Evolutionary conservation across 352 stramenopile species (phyloP).

Genomic region (Phytophthora fragariaefolia): DNA sequence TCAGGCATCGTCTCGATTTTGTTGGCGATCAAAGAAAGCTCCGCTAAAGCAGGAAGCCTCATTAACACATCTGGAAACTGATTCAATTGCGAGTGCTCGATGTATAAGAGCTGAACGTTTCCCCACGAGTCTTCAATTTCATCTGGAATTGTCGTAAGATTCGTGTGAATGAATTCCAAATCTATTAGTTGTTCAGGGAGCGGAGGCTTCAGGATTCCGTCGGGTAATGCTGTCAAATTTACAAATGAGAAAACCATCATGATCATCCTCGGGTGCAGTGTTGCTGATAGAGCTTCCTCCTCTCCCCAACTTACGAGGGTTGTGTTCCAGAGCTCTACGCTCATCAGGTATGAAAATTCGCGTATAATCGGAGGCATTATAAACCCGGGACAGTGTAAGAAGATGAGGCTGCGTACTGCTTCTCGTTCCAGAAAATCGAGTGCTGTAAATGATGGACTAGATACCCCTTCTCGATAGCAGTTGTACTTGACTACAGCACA

Average conservation of each 20-base stretch:
- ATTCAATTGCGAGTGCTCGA: conserved; percentile 40
- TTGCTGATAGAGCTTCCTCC: conserved; percentile 39
- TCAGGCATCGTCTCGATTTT: conserved; percentile 27
- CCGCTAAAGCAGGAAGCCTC: conserved; percentile 21
- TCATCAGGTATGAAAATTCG: conserved; percentile 47
- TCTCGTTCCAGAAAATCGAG: conserved; percentile 32
- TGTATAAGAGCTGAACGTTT: conserved; percentile 21
- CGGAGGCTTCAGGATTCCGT: conserved; percentile 33
- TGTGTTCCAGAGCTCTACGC: conserved; percentile 64
- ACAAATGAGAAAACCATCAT: conserved; percentile 45
- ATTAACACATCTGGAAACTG: conserved; percentile 36
- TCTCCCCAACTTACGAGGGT: conserved; percentile 48
- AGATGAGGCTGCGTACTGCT: conserved; percentile 36
- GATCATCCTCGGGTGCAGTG: conserved; percentile 32
- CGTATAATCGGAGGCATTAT: conserved; percentile 40
- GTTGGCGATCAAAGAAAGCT: conserved; percentile 49
- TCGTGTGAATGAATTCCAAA: conserved; percentile 49
- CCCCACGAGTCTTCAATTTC: conserved; percentile 39
- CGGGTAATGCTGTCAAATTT: conserved; percentile 50
- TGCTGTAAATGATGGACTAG: neutral
- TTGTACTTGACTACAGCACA: conserved; percentile 50
- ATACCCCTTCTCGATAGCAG: conserved; percentile 36
- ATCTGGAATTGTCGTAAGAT: conserved; percentile 39
- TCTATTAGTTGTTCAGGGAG: conserved; percentile 50
- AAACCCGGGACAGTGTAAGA: conserved; percentile 52